Conservation (phyloP, 768 basidiomycete species). For the Hydnomerulius pinastri region DNA sequence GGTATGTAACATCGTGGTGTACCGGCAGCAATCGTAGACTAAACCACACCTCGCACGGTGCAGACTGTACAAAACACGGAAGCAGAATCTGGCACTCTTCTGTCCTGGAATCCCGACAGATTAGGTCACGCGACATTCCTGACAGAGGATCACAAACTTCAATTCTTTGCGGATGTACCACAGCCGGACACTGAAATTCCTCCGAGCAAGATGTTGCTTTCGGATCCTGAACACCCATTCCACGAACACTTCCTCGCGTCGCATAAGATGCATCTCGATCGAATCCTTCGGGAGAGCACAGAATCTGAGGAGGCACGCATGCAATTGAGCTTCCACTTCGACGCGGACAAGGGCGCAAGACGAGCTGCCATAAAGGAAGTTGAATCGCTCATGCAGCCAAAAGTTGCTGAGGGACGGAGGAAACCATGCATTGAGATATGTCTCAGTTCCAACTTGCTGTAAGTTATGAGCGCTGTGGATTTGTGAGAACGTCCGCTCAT, state of each 20-base stretch:
- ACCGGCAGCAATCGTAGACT: not conserved
- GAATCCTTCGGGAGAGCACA: constrained; percentile 20
- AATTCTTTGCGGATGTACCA: constrained; percentile 46
- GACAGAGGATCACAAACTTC: constrained; percentile 53
- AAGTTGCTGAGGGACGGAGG: constrained; percentile 28
- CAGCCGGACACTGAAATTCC: constrained; percentile 15
- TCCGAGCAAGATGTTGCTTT: constrained; percentile 17
- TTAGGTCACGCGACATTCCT: constrained; percentile 85
- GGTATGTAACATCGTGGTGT: constrained; percentile 41
- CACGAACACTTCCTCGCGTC: constrained; percentile 24
- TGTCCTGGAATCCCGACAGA: constrained; percentile 64
- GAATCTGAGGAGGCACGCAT: constrained; percentile 9
- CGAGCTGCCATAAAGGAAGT: constrained; percentile 25
- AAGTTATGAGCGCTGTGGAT: constrained; percentile 25
- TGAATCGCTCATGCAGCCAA: constrained; percentile 10
- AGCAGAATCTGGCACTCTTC: constrained; percentile 60
- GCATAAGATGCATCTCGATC: constrained; percentile 23
- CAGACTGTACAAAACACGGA: constrained; percentile 51
- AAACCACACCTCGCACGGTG: not conserved
- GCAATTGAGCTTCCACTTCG: constrained; percentile 1
- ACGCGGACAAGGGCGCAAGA: constrained; percentile 20
- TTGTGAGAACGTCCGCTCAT: not conserved
- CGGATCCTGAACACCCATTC: constrained; percentile 21
- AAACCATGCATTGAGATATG: constrained; percentile 78
- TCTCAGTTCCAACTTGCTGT: constrained; percentile 77